Evolutionary conservation across 2,329 filamentous ascomycete species (phyloP), one percentile per base, ranked within the genome.

Genomic region (Chaetomium olivaceum): DNA sequence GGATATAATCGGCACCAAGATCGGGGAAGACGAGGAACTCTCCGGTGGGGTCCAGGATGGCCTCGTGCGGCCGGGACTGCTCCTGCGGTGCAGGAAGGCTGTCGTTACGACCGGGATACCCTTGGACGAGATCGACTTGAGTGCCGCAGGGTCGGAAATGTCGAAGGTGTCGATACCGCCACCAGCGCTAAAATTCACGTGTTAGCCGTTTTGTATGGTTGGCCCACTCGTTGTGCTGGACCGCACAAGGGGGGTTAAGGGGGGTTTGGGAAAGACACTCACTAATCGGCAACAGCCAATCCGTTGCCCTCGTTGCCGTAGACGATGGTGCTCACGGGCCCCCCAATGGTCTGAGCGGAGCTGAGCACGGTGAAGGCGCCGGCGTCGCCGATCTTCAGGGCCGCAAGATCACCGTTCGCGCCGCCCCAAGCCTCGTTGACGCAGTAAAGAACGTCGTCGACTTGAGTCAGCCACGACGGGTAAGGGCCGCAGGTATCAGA

Each of bases 11-110:
- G 64, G 84, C 81, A 50, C 89, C 87, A 5, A 93, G 80, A 70
- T 91, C 89, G 1, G 89, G 88, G 9, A 87, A 82, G 9, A 91
- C 72, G 31, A 91, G 71, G 74, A 84, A 91, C n/a, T 80, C 72
- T 6, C 83, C 84, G 2, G 85, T 89, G 7, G 89, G 89, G 73
- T 91, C 89, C 39, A 89, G 73, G 60, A 89, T 74, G n/a, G 85
- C 82, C 73, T 89, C 78, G 75, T 91, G 89, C 21, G 88, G 87
- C 73, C 89, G 87, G 2, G 88, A 79, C 7, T 81, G 79, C 51
- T 84, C 79, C 75, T 90, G 86, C 60, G 85, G 83, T 5, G 76
- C 73, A 1, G 77, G 73, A 62, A 77, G 73, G 39, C 79, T 72
- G 0, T 79, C 79, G 4, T 78, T 76, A 8, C 75, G 71, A 11